These are phyloP conservation scores for Bisporella sp. DNA, from an alignment of 2,329 filamentous ascomycete genomes.

Conservation along the genomic window DNA sequence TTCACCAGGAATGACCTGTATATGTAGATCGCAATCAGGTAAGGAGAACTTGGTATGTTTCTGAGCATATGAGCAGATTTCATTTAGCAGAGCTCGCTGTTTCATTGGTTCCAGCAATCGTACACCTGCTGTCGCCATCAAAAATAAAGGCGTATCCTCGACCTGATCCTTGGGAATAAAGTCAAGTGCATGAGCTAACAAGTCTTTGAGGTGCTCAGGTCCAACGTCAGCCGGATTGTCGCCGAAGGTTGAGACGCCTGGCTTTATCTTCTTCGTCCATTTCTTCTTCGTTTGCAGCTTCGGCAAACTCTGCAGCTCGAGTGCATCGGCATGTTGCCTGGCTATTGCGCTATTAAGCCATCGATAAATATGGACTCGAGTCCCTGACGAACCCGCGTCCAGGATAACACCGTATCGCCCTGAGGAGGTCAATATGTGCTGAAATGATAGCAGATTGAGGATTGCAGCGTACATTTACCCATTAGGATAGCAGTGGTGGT, in stretches of 20 bases:
- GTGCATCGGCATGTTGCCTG: conserved; percentile 49
- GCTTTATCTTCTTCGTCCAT: conserved; percentile 91
- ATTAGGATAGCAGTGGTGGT: conserved; percentile 12
- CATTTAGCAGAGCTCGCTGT: conserved; percentile 63
- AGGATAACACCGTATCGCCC: conserved; percentile 84
- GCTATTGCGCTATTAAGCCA: conserved; percentile 76
- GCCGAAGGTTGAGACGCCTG: conserved; percentile 87
- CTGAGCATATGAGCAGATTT: conserved; percentile 77
- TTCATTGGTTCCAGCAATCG: conserved; percentile 71
- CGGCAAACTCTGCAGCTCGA: conserved; percentile 64
- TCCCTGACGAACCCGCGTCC: conserved; percentile 96
- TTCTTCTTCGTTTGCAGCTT: conserved; percentile 75
- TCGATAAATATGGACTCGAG: conserved; percentile 86
- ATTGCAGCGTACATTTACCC: conserved; percentile 26
- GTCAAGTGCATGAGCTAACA: conserved; percentile 75
- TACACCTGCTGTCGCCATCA: conserved; percentile 95
- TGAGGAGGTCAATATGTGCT: conserved; percentile 5
- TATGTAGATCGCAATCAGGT: conserved; percentile 82
- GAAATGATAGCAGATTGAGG: neutral
- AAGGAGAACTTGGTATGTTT: conserved; percentile 73
- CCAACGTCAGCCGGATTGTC: conserved; percentile 70
- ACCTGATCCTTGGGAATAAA: conserved; percentile 72
- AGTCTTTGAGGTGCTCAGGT: conserved; percentile 68
- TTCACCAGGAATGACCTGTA: conserved; percentile 92
- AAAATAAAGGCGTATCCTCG: conserved; percentile 80